phyloP scores from a whole-genome alignment of 2,329 filamentous ascomycete species.

The Stemphylium vesicarium region DNA sequence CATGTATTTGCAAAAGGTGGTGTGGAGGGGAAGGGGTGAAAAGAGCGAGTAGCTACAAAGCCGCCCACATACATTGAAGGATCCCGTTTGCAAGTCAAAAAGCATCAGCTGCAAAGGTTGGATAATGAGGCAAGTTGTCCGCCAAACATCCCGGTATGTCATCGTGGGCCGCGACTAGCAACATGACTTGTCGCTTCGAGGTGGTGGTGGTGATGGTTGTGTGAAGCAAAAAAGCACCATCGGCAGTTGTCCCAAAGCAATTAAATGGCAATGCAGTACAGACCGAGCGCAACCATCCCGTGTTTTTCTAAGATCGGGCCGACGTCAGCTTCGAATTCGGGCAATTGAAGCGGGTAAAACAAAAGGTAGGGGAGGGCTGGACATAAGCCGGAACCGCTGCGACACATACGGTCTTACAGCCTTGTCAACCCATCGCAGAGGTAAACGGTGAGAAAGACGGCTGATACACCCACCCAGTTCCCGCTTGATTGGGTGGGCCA shows the following conservation, averaged over 20 bases:
- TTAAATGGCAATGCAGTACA: background rate
- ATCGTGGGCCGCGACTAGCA: slow-evolving; percentile 1
- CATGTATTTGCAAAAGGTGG: slow-evolving; percentile 3
- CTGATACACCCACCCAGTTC: slow-evolving; percentile 1
- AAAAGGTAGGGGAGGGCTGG: background rate
- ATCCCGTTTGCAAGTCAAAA: background rate
- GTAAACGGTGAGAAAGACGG: slow-evolving; percentile 14
- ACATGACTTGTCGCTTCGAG: slow-evolving; percentile 9
- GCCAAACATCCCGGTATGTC: background rate
- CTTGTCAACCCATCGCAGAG: slow-evolving; percentile 9
- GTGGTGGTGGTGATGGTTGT: background rate
- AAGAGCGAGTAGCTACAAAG: background rate
- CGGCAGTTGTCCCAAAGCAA: slow-evolving; percentile 7
- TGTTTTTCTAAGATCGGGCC: slow-evolving; percentile 8
- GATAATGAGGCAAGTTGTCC: slow-evolving; percentile 4
- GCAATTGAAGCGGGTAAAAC: slow-evolving; percentile 7
- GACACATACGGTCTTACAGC: slow-evolving; percentile 13
- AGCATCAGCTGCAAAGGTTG: background rate
- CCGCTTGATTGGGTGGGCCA: slow-evolving; percentile 8
- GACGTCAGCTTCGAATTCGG: background rate
- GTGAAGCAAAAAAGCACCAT: background rate
- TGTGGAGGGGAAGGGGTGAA: background rate
- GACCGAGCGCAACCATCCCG: background rate
- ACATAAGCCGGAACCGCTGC: slow-evolving; percentile 4
- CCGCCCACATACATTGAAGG: background rate